These are phyloP conservation scores for Coemansia sp. DNA, from an alignment of 192 early-diverging fungal genomes.

Conservation along the genomic window DNA sequence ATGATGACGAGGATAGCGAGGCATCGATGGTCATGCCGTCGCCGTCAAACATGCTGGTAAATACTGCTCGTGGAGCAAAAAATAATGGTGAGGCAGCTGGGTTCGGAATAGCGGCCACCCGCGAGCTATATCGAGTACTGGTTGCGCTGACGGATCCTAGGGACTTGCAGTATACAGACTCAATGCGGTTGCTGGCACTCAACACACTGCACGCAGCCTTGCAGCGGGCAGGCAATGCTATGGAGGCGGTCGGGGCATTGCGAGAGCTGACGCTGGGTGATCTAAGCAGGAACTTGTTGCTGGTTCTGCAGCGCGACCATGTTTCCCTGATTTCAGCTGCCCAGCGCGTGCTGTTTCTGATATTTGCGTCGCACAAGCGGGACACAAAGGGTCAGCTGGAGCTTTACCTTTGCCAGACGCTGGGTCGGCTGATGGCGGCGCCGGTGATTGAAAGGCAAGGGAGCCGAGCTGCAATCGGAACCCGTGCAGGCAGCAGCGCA, in stretches of 20 bases:
- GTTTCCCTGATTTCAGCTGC: slow-evolving; percentile 34
- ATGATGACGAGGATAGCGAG: not conserved
- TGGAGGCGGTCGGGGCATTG: slow-evolving; percentile 63
- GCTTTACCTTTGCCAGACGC: slow-evolving; percentile 51
- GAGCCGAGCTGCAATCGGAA: slow-evolving; percentile 19
- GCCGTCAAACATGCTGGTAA: slow-evolving; percentile 37
- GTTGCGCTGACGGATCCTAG: slow-evolving; percentile 87
- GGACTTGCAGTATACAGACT: slow-evolving; percentile 90
- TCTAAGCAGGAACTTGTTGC: slow-evolving; percentile 83
- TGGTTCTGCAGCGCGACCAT: slow-evolving; percentile 57
- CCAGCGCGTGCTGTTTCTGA: slow-evolving; percentile 57
- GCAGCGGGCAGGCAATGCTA: slow-evolving; percentile 79
- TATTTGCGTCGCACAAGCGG: slow-evolving; percentile 46
- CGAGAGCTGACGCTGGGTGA: slow-evolving; percentile 76
- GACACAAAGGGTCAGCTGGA: slow-evolving; percentile 49
- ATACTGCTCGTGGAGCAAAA: slow-evolving; percentile 10
- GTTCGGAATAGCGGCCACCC: slow-evolving; percentile 79
- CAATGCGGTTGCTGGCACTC: slow-evolving; percentile 87
- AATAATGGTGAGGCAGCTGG: not conserved
- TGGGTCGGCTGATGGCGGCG: slow-evolving; percentile 42
- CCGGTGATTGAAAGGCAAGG: slow-evolving; percentile 34
- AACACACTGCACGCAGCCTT: slow-evolving; percentile 83
- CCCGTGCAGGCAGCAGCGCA: not conserved
- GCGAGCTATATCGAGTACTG: slow-evolving; percentile 88
- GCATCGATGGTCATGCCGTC: slow-evolving; percentile 27